phyloP scores from a whole-genome alignment of 2,329 filamentous ascomycete genomes.

The Ophiostoma novo-ulmi region DNA sequence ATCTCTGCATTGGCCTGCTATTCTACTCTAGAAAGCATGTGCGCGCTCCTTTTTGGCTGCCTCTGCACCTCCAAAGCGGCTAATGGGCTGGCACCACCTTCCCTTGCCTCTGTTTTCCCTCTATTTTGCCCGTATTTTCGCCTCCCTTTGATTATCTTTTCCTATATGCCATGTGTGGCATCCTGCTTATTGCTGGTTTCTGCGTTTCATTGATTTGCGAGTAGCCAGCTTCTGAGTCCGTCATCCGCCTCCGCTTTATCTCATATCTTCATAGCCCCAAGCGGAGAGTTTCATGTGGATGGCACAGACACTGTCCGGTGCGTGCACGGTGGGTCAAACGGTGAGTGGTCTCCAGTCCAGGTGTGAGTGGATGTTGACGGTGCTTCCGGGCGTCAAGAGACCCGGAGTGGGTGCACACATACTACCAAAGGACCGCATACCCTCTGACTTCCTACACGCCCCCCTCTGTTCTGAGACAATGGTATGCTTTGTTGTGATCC shows the following conservation, averaged over 20 bases:
- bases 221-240: neutral
- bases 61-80: neutral
- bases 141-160: neutral
- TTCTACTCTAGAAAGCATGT: neutral
- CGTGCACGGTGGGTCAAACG: neutral
- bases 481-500: neutral
- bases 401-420: neutral
- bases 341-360: neutral
- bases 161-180: neutral
- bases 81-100: neutral
- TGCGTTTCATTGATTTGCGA: neutral
- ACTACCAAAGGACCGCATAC: constrained; percentile 3
- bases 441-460: neutral
- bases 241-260: constrained; percentile 1
- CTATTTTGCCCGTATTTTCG: constrained; percentile 9
- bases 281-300: neutral
- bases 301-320: neutral
- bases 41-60: neutral
- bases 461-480: neutral
- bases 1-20: neutral
- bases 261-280: neutral
- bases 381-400: neutral
- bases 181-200: neutral
- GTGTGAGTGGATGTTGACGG: constrained; percentile 4
- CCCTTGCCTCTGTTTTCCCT: neutral